phyloP scores from a whole-genome alignment of 2,329 filamentous ascomycete genomes.

The Claviceps fusiformis region DNA sequence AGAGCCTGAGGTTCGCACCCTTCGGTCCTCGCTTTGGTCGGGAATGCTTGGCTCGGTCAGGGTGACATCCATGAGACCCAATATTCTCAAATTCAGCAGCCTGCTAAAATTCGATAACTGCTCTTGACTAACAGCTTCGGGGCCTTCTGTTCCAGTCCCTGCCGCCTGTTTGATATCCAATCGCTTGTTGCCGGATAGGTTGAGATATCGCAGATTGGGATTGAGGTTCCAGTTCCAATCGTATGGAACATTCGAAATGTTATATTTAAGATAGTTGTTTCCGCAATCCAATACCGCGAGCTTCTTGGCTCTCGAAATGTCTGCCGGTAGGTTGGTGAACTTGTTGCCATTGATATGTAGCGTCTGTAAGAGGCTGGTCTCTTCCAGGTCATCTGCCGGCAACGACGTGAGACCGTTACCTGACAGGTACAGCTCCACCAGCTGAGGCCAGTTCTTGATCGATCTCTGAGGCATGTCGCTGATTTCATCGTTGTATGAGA shows the following conservation, averaged over 20 bases:
- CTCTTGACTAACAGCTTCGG: constrained; percentile 43
- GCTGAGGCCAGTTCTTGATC: constrained; percentile 76
- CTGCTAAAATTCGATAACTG: constrained; percentile 77
- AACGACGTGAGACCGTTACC: constrained; percentile 87
- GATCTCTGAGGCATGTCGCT: constrained; percentile 84
- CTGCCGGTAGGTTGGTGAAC: constrained; percentile 90
- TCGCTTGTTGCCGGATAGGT: constrained; percentile 91
- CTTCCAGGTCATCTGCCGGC: constrained; percentile 86
- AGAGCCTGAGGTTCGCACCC: constrained; percentile 94
- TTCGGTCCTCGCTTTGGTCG: constrained; percentile 86
- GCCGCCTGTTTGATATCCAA: constrained; percentile 68
- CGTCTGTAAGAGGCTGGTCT: constrained; percentile 73
- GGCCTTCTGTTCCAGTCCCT: constrained; percentile 30
- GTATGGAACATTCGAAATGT: constrained; percentile 96
- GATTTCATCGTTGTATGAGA: constrained; percentile 81
- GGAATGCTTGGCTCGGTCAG: constrained; percentile 86
- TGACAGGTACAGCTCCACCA: constrained; percentile 86
- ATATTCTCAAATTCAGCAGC: constrained; percentile 66
- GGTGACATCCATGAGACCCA: constrained; percentile 96
- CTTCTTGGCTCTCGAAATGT: constrained; percentile 87
- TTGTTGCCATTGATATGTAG: constrained; percentile 96
- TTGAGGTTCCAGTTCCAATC: constrained; percentile 99
- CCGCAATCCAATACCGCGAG: constrained; percentile 86
- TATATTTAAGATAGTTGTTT: constrained; percentile 93
- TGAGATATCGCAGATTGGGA: constrained; percentile 84